phyloP scores from a whole-genome alignment of 2,329 filamentous ascomycete genomes.

The Sporothrix mexicana region DNA sequence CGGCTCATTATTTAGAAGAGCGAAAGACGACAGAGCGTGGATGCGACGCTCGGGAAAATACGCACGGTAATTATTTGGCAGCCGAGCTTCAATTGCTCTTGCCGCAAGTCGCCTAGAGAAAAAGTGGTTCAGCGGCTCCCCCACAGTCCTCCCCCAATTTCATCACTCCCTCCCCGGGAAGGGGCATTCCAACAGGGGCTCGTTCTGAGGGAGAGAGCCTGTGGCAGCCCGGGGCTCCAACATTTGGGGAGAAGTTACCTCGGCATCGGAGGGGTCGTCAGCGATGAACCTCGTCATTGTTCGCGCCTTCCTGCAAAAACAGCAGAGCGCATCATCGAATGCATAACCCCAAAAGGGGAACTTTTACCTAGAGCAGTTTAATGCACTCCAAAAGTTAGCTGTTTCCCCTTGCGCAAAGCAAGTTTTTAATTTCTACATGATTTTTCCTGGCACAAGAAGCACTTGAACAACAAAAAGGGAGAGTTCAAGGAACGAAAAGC shows the following conservation, averaged over 20 bases:
- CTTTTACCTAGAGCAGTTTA: slow-evolving; percentile 20
- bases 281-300: slow-evolving; percentile 27
- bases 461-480: neutral
- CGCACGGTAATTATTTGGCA: neutral
- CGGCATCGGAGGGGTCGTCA: slow-evolving; percentile 29
- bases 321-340: neutral
- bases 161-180: neutral
- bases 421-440: neutral
- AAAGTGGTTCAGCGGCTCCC: slow-evolving; percentile 19
- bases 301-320: slow-evolving; percentile 17
- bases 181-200: neutral
- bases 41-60: slow-evolving; percentile 7
- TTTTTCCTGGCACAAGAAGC: neutral
- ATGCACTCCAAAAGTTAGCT: slow-evolving; percentile 16
- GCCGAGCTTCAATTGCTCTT: slow-evolving; percentile 21
- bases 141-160: slow-evolving; percentile 3
- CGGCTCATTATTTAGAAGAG: neutral
- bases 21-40: slow-evolving; percentile 7
- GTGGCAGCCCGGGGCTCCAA: neutral
- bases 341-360: slow-evolving; percentile 20
- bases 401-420: slow-evolving; percentile 21
- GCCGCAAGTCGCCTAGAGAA: neutral
- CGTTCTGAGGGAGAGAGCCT: no score
- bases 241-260: slow-evolving; percentile 25
- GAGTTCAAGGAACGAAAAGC: neutral